Percentiles rank a stretch among this genome's conserved stretches.
These are phyloP conservation scores for Paramecium octaurelia DNA, from an alignment of 73 alveolate genomes.

Conservation along the genomic window DNA sequence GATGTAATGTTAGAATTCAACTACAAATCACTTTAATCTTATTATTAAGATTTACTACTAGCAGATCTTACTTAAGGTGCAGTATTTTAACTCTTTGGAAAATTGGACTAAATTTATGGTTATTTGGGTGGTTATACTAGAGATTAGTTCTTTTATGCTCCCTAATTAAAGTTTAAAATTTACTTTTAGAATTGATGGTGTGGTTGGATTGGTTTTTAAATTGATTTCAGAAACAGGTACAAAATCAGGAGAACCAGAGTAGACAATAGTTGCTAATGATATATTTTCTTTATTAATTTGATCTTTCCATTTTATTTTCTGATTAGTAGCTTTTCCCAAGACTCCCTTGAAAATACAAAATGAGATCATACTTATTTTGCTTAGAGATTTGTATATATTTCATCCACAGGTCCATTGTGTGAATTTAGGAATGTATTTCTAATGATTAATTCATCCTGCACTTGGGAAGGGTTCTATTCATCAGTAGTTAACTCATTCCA, in stretches of 20 bases:
- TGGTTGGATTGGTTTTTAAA: not conserved
- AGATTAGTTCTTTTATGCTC: not conserved
- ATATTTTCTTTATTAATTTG: not conserved
- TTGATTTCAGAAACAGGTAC: slow-evolving; percentile 17
- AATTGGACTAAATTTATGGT: not conserved
- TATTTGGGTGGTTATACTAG: not conserved
- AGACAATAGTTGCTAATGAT: not conserved
- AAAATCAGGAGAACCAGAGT: slow-evolving; percentile 42
- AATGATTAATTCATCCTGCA: slow-evolving; percentile 78
- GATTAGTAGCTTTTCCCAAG: not conserved
- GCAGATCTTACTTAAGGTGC: slow-evolving; percentile 29
- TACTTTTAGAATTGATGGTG: not conserved
- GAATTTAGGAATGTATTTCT: slow-evolving; percentile 89
- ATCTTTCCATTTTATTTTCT: slow-evolving; percentile 23
- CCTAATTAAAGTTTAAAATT: not conserved
- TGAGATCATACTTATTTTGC: not conserved
- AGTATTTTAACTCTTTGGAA: not conserved
- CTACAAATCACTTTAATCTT: not conserved
- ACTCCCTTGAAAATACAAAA: not conserved
- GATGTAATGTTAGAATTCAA: not conserved
- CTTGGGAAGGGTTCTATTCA: slow-evolving; percentile 56
- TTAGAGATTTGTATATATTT: slow-evolving; percentile 50
- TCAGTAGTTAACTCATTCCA: slow-evolving; percentile 81
- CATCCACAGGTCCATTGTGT: slow-evolving; percentile 84
- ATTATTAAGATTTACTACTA: slow-evolving; percentile 21